Conservation (phyloP, 768 basidiomycete genomes). For the Xerocomus spinulosus region DNA sequence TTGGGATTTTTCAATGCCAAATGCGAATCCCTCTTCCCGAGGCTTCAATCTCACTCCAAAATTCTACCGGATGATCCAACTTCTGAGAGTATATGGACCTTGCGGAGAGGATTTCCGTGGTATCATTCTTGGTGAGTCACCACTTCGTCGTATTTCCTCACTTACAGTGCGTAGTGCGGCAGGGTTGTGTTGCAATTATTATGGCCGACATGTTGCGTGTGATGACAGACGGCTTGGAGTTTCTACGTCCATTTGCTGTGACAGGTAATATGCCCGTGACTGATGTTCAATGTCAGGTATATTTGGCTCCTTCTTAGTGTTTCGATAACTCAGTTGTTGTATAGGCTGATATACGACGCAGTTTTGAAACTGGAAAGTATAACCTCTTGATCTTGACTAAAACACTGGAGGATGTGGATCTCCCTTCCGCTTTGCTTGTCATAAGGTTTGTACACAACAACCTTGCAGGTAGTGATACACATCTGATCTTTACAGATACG, state of each 20-base stretch:
- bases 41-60: slow-evolving; percentile 70
- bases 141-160: slow-evolving; percentile 32
- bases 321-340: slow-evolving; percentile 3
- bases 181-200: slow-evolving; percentile 48
- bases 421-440: slow-evolving; percentile 54
- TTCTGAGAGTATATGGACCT: slow-evolving; percentile 50
- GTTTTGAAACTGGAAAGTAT: slow-evolving; percentile 49
- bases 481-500: slow-evolving; percentile 33
- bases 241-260: slow-evolving; percentile 53
- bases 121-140: slow-evolving; percentile 56
- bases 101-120: slow-evolving; percentile 60
- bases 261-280: slow-evolving; percentile 33
- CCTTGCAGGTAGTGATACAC: not conserved
- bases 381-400: slow-evolving; percentile 65
- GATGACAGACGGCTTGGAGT: slow-evolving; percentile 45
- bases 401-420: slow-evolving; percentile 53
- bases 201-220: slow-evolving; percentile 56
- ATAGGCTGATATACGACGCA: slow-evolving; percentile 46
- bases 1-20: slow-evolving; percentile 63
- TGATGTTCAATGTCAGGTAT: slow-evolving; percentile 33
- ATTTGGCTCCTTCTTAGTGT: slow-evolving; percentile 1
- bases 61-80: slow-evolving; percentile 54
- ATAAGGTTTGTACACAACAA: slow-evolving; percentile 46
- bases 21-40: slow-evolving; percentile 49
- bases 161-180: slow-evolving; percentile 43